phyloP scores from a whole-genome alignment of 169 alveolate species.

The Eimeria acervulina region DNA sequence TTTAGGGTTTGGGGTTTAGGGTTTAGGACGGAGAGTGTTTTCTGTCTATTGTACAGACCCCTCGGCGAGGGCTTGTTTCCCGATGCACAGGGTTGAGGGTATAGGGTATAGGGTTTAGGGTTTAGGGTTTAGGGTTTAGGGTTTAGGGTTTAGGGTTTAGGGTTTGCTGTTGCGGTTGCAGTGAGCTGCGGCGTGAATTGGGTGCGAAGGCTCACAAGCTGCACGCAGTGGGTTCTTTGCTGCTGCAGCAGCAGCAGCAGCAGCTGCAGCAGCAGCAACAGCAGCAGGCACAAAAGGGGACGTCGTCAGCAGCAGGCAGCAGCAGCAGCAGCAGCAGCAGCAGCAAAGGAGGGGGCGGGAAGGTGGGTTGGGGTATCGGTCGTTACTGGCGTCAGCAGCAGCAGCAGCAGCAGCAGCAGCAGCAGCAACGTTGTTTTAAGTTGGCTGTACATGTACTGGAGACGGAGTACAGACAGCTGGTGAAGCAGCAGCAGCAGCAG shows the following conservation, averaged over 20 bases:
- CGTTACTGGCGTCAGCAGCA: not conserved
- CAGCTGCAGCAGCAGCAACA: not conserved
- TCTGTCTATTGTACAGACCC: not conserved
- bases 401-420: slow-evolving; percentile 12
- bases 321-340: too few species aligned
- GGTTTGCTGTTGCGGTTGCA: not conserved
- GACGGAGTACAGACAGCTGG: not conserved
- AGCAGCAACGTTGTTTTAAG: slow-evolving; percentile 42
- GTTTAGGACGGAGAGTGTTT: not conserved
- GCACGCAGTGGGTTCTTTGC: slow-evolving; percentile 4
- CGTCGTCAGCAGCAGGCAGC: not conserved
- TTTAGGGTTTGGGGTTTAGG: too few species aligned
- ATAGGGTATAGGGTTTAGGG: too few species aligned
- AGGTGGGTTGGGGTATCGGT: not conserved
- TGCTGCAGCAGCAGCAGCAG: slow-evolving; percentile 37
- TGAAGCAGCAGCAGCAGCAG: too few species aligned
- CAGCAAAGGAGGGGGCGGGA: not conserved
- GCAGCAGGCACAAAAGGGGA: not conserved
- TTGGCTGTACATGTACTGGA: slow-evolving; percentile 47
- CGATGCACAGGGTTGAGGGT: not conserved
- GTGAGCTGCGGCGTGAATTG: slow-evolving; percentile 59
- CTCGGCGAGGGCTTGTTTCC: not conserved
- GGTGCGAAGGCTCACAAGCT: slow-evolving; percentile 76
- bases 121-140: not conserved
- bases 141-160: not conserved